Base-by-base conservation (phyloP, 768 basidiomycete genomes). In the Lactarius sp. region DNA sequence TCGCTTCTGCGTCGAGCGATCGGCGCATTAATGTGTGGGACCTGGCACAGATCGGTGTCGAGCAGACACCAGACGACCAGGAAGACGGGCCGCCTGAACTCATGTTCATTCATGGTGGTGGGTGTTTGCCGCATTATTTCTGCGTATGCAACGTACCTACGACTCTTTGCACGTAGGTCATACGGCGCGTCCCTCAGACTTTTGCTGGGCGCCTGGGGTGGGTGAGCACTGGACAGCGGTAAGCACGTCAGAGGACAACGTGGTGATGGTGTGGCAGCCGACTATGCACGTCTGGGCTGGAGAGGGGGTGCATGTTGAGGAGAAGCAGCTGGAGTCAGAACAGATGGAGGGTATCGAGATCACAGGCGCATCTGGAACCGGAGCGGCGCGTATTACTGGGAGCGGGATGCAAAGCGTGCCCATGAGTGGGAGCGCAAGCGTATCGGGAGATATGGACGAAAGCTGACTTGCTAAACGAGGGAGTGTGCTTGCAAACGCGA, bases 61-160 rank as follows among this genome's bases (percentile, higher is more conserved):
- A 99, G 73, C 97, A 99, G 74, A 92, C 93, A 1, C 97, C 96
- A 4, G 97, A 99, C 68, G 97, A 99, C 71, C 91, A 94, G 62
- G 97, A 99, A 73, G 97, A 99, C 70, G 97, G 97, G 1, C 94
- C 97, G 16, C 97, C 97, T 1, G 97, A 99, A 74, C 76, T 98
- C 62, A 75, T 98, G 68, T 99, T 99, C 74, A 83, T 98, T 52
- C 97, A 99, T 69, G 97, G 97, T 69, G 97, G 90, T 85, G 78
- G 65, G 68, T 59, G 63, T 6, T 31, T 59, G 55, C 9, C 52
- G 3, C 37, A 41, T 8, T 8, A 31, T 49, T 27, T 18, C 47
- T 20, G n/a, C 20, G 27, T 14, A 41, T 22, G 12, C 27, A 20
- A 31, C 36, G 56, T 62, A 52, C 58, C 34, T 53, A 55, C 59